These are phyloP conservation scores for Aureobasidium sp. DNA, from an alignment of 2,329 filamentous ascomycete species.

Conservation along the genomic window DNA sequence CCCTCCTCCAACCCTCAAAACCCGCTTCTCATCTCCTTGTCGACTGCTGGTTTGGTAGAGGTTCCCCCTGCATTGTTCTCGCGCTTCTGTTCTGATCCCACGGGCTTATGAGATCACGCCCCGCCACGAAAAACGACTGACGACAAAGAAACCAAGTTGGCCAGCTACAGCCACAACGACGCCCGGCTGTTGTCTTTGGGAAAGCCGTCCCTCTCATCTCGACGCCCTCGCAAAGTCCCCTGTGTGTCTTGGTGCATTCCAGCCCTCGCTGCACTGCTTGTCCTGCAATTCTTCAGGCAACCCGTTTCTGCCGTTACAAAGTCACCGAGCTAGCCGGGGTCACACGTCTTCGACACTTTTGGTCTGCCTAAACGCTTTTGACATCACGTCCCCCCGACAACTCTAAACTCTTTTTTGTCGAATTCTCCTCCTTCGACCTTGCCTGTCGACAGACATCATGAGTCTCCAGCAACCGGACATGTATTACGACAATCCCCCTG, in stretches of 20 bases:
- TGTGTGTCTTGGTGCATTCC: not conserved
- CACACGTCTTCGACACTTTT: slow-evolving; percentile 10
- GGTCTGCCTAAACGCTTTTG: not conserved
- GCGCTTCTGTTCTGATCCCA: not conserved
- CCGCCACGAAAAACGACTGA: slow-evolving; percentile 14
- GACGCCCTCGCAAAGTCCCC: not conserved
- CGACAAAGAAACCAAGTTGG: slow-evolving; percentile 11
- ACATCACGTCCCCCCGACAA: slow-evolving; percentile 12
- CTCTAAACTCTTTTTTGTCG: slow-evolving; percentile 12
- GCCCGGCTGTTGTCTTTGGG: not conserved
- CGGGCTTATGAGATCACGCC: slow-evolving; percentile 15
- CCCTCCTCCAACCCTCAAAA: not conserved
- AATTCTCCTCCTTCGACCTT: not conserved
- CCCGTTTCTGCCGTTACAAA: slow-evolving; percentile 8
- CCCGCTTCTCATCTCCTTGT: not conserved
- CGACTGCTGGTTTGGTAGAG: slow-evolving; percentile 5
- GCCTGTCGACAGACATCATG: slow-evolving; percentile 13
- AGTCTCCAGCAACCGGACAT: slow-evolving; percentile 46
- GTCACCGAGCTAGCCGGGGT: slow-evolving; percentile 10
- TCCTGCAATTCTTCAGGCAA: not conserved
- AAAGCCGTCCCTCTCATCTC: not conserved
- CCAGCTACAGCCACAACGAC: slow-evolving; percentile 1
- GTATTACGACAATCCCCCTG: slow-evolving; percentile 65
- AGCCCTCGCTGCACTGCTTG: not conserved
- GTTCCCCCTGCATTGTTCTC: slow-evolving; percentile 7